phyloP scores from a whole-genome alignment of 2,329 filamentous ascomycete genomes.

The Xylaria sp. region DNA sequence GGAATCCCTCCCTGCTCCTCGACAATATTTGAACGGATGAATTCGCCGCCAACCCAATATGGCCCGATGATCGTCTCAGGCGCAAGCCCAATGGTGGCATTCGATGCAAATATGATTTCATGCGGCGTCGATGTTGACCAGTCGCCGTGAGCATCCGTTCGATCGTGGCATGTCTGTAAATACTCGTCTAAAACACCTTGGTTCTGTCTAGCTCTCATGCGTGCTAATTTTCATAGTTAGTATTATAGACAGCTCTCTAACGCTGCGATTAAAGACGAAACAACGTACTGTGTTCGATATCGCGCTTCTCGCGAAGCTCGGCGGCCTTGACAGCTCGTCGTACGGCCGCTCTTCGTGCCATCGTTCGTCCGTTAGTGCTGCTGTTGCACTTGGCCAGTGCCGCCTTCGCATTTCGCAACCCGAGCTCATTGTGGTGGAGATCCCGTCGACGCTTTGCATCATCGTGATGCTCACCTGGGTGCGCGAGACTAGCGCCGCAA shows the following conservation, averaged over 20 bases:
- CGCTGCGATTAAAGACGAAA: background rate
- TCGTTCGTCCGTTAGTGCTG: constrained; percentile 50
- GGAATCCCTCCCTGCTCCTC: constrained; percentile 52
- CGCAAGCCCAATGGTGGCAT: constrained; percentile 42
- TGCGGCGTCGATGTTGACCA: constrained; percentile 40
- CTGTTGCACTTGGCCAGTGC: constrained; percentile 50
- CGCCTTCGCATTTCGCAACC: constrained; percentile 50
- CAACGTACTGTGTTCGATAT: constrained; percentile 41
- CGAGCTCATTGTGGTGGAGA: constrained; percentile 48
- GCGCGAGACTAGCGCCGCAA: constrained; percentile 45
- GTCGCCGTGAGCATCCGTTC: constrained; percentile 32
- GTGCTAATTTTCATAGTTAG: constrained; percentile 30
- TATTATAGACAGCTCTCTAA: background rate
- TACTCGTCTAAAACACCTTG: constrained; percentile 39
- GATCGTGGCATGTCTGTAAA: constrained; percentile 41
- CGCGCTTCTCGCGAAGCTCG: constrained; percentile 51
- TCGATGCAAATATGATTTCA: constrained; percentile 39
- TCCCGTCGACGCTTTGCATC: constrained; percentile 45
- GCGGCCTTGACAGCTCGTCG: constrained; percentile 51
- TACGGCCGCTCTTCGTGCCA: constrained; percentile 50
- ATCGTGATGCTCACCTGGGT: constrained; percentile 53
- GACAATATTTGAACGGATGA: constrained; percentile 51
- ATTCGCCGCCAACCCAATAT: constrained; percentile 49
- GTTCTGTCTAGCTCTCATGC: constrained; percentile 41
- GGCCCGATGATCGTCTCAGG: constrained; percentile 44